Percentiles rank a stretch among this genome's conserved stretches.
Evolutionary conservation across 1,284 basidiomycete genomes (phyloP).

Genomic region (Melampsora larici-populina): DNA sequence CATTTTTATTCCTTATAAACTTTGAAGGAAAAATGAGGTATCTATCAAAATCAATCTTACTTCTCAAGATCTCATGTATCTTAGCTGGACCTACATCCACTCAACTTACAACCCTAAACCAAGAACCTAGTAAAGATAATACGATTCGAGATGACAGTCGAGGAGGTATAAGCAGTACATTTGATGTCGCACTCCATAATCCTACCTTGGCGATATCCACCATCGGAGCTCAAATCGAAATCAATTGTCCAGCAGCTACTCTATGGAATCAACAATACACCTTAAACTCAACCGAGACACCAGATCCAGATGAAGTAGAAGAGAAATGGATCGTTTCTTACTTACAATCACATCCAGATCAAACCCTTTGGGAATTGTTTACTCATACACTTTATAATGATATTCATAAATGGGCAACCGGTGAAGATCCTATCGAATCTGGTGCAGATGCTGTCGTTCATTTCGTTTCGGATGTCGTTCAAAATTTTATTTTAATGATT

Average conservation of each 20-base stretch:
- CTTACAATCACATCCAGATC: slow-evolving; percentile 30
- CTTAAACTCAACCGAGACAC: slow-evolving; percentile 18
- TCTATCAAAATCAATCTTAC: not conserved
- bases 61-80: not conserved
- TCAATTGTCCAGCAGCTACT: slow-evolving; percentile 33
- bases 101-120: not conserved
- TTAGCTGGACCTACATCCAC: not conserved
- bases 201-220: slow-evolving; percentile 19
- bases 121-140: not conserved
- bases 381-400: slow-evolving; percentile 28
- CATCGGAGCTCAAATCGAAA: not conserved
- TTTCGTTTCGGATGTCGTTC: slow-evolving; percentile 8
- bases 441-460: slow-evolving; percentile 24
- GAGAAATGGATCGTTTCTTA: slow-evolving; percentile 41
- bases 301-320: slow-evolving; percentile 27
- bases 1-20: too few relatives aligned
- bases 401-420: slow-evolving; percentile 20
- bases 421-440: slow-evolving; percentile 12
- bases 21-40: not conserved
- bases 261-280: slow-evolving; percentile 31
- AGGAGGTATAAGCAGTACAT: slow-evolving; percentile 11
- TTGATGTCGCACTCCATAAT: slow-evolving; percentile 37
- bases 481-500: slow-evolving; percentile 28
- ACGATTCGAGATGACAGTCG: slow-evolving; percentile 3
- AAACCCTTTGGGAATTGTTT: slow-evolving; percentile 42